These are phyloP conservation scores for Gamarada debralockiae DNA, from an alignment of 495 filamentous ascomycete genomes.

Conservation along the genomic window DNA sequence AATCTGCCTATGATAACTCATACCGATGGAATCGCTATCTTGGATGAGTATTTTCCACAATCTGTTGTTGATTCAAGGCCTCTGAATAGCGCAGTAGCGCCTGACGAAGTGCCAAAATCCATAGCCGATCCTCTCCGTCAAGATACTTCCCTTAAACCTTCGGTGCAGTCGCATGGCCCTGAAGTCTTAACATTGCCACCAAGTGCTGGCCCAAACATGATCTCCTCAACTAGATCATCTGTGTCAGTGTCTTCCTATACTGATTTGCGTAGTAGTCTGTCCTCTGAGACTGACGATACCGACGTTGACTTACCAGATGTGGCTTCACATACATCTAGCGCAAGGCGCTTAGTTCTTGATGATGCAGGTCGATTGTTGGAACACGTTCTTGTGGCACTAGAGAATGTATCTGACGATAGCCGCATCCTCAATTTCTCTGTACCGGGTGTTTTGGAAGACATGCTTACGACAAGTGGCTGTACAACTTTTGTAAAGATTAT, in stretches of 20 bases:
- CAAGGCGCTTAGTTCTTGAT: conserved; percentile 14
- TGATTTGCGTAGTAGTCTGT: background rate
- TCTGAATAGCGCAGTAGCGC: background rate
- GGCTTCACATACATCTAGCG: conserved; percentile 4
- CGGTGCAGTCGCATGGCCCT: background rate
- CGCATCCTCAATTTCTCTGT: background rate
- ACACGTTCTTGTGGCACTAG: conserved; percentile 11
- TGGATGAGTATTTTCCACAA: conserved; percentile 15
- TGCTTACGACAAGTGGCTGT: conserved; percentile 1
- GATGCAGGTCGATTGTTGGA: conserved; percentile 9
- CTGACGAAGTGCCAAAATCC: background rate
- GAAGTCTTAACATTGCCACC: conserved; percentile 4
- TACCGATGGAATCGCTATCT: conserved; percentile 13
- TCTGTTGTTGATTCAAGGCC: conserved; percentile 6
- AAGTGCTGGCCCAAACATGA: conserved; percentile 8
- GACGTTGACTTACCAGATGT: conserved; percentile 7
- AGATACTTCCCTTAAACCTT: background rate
- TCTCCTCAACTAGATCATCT: conserved; percentile 2
- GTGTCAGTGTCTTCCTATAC: conserved; percentile 9
- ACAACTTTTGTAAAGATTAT: conserved; percentile 11
- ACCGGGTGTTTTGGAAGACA: background rate
- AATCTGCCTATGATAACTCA: conserved; percentile 12
- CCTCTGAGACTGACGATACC: conserved; percentile 4
- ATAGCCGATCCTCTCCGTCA: background rate
- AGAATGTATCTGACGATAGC: background rate